Evolutionary conservation across 805 yeast genomes (phyloP).

Genomic region (Saturnispora ahearnii): DNA sequence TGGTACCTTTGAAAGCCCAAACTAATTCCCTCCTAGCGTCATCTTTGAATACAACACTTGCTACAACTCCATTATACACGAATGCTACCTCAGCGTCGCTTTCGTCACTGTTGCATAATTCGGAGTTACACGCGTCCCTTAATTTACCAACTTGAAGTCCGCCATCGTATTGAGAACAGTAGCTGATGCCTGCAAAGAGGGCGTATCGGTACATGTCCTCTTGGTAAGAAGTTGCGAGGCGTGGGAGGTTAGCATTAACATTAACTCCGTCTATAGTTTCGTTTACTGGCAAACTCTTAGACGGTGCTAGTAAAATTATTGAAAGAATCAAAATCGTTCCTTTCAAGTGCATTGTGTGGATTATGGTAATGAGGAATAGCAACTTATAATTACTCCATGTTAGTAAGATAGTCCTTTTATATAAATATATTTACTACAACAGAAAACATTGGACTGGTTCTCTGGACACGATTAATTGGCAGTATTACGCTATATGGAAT

Average conservation of each 20-base stretch:
- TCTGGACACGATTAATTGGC: no score
- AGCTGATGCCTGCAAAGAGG: neutral
- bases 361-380: no score
- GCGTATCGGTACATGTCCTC: neutral
- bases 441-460: no score
- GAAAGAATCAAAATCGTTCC: neutral
- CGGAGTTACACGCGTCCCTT: neutral
- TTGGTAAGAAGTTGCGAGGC: neutral
- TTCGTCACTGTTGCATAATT: neutral
- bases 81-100: neutral
- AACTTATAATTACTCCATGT: no score
- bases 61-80: conserved; percentile 38
- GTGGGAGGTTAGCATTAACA: neutral
- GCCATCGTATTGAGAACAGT: conserved; percentile 1
- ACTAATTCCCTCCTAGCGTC: conserved; percentile 34
- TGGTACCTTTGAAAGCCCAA: conserved; percentile 56
- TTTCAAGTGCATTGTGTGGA: neutral
- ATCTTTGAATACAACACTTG: conserved; percentile 49
- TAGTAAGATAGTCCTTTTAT: no score
- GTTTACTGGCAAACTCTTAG: neutral
- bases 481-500: no score
- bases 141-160: neutral
- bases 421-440: no score
- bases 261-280: neutral
- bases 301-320: neutral